Evolutionary conservation across 2,329 filamentous ascomycete genomes (phyloP).

Genomic region (Phaeosphaeriaceae sp.): DNA sequence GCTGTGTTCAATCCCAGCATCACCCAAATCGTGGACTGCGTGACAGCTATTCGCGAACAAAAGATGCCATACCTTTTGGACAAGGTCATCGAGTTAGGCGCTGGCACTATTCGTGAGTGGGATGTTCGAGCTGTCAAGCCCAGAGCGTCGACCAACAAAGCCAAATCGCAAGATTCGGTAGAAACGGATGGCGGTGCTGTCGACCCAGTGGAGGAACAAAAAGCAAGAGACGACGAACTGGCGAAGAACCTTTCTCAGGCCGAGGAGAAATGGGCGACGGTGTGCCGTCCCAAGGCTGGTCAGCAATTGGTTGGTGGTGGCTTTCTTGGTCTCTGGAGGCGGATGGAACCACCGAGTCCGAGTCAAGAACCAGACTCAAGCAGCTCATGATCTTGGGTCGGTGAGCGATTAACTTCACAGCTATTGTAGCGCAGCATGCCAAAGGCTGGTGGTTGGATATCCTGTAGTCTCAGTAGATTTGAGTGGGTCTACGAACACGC

Average conservation of each 20-base stretch:
- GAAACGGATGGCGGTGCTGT: constrained; percentile 13
- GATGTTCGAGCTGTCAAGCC: constrained; percentile 63
- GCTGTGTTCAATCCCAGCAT: constrained; percentile 79
- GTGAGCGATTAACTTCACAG: background rate
- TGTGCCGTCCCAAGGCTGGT: constrained; percentile 48
- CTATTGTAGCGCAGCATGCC: background rate
- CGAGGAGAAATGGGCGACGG: constrained; percentile 44
- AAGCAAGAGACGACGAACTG: constrained; percentile 37
- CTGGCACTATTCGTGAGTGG: constrained; percentile 67
- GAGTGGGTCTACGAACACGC: constrained; percentile 1
- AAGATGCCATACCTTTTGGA: constrained; percentile 65
- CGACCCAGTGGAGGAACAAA: constrained; percentile 28
- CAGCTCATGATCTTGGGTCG: background rate
- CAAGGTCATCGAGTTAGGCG: constrained; percentile 64
- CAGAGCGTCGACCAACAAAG: constrained; percentile 40
- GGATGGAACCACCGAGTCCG: constrained; percentile 31
- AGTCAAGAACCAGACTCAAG: constrained; percentile 3
- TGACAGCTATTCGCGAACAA: constrained; percentile 61
- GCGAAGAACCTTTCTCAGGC: constrained; percentile 30
- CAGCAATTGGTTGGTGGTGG: constrained; percentile 46
- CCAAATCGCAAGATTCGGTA: constrained; percentile 19
- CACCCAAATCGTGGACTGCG: constrained; percentile 75
- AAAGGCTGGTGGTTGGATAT: background rate
- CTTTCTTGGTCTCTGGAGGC: constrained; percentile 47
- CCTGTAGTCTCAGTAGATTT: background rate